Evolutionary conservation across 176 grass and related monocot species (phyloP), one percentile per base, ranked within the genome.

Genomic region (Aegilops longissima): DNA sequence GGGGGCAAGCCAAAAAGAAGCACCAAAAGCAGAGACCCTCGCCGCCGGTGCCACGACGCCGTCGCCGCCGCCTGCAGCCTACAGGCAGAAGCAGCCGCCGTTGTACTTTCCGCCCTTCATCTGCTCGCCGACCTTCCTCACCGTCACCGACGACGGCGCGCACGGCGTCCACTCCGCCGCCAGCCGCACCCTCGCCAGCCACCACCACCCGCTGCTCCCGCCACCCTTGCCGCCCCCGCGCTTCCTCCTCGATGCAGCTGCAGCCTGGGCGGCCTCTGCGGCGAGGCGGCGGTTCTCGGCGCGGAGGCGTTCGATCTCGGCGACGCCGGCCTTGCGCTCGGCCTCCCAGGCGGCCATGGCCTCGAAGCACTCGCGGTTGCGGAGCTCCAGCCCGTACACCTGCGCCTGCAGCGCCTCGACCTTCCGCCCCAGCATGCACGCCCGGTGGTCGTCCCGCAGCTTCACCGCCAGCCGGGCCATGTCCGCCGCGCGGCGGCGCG

Each of bases 401-500:
- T 94, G 96, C 65, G 86, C 86, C 83, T 94, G 96, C 31, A 98
- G 85, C 38, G 89, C 86, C 92, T 98, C 96, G 40, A 92, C 78
- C 82, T 85, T 90, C n/a, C 96, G 86, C 0, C 93, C 96, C 25
- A 98, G 86, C 65, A 94, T 65, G 88, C 93, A 94, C 30, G 85
- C 93, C 4, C 93, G 88, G 82, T 95, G 96, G 24, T 95, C 96
- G 90, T 98, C 93, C 23, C 96, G 86, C 24, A 98, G 89, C 92
- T 91, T 95, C 5, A 95, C 93, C 25, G 94, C 88, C 31, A 91
- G 54, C 1, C 92, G 49, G 34, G 93, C 93, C 90, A 95, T 74
- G 74, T 98, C 93, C 0, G 88, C 93, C 1, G 92, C 96, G 24
- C 92, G 89, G 40, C 89, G 93, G 31, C 96, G 87, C 93, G 89